phyloP scores from a whole-genome alignment of 1,139 yeast species.

The Saccharomyces hybrid region DNA sequence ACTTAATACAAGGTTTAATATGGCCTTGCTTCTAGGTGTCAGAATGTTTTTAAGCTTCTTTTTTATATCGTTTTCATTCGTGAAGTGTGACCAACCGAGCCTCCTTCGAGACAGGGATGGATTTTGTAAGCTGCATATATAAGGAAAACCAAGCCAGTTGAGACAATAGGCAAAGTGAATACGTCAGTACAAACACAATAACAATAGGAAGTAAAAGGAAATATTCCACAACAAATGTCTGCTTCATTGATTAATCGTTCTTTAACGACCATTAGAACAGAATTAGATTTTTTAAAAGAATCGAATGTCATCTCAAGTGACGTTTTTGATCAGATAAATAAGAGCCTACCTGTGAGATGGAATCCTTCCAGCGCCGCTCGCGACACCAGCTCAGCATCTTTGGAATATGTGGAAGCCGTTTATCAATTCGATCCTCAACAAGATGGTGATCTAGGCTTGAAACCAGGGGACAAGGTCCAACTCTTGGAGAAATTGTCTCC shows the following conservation, averaged over 20 bases:
- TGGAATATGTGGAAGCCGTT: conserved; percentile 52
- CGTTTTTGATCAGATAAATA: conserved; percentile 46
- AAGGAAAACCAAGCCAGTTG: background rate
- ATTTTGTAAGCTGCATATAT: conserved; percentile 9
- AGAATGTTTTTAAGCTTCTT: background rate
- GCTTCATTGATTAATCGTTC: conserved; percentile 73
- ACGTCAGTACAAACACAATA: background rate
- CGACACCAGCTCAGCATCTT: conserved; percentile 2
- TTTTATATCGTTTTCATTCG: background rate
- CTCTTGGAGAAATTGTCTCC: conserved; percentile 68
- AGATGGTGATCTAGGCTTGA: conserved; percentile 60
- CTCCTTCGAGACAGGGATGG: background rate
- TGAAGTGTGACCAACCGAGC: background rate
- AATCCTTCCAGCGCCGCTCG: conserved; percentile 28
- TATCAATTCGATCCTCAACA: conserved; percentile 68
- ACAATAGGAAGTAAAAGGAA: conserved; percentile 7
- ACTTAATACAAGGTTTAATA: background rate
- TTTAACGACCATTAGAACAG: conserved; percentile 58
- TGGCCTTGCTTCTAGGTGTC: background rate
- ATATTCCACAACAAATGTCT: conserved; percentile 25
- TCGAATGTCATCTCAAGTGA: conserved; percentile 64
- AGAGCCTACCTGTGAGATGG: conserved; percentile 54
- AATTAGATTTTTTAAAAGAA: conserved; percentile 72
- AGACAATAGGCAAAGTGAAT: background rate
- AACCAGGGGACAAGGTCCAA: conserved; percentile 59